Base-by-base conservation (phyloP, 345 rosid genomes). In the Eucalyptus polyanthemos region DNA sequence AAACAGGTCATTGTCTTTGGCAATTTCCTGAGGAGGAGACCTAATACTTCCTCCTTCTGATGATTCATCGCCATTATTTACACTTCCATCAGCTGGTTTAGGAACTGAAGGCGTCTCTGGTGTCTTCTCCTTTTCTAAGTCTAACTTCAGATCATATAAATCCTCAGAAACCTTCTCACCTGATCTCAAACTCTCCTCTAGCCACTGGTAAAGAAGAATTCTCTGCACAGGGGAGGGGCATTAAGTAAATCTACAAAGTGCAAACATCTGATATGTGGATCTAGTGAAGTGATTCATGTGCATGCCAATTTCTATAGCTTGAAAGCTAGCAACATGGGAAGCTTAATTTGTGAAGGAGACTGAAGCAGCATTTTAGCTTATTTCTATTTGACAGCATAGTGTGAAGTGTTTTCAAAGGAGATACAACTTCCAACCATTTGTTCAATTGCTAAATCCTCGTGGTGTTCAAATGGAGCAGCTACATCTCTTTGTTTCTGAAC, bases 131-230 rank as follows among this genome's bases (percentile, higher is more conserved):
- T 88, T 93, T 90, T 90, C 97, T 7, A 92, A 86, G 85, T 91
- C 91, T 83, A 90, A 22, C 88, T 90, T 92, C 31, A 96, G 86
- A 86, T 37, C 49, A 89, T 98, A 98, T 40, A 91, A 80, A 90
- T 96, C 96, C 93, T 98, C 97, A 19, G 92, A 88, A 87, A 93
- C 97, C 92, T 93, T 98, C 67, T 94, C 91, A 86, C 99, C 98
- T 47, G 90, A 31, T 88, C 93, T 95, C 92, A 97, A 89, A 87
- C 98, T 95, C 87, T 95, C 97, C 93, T 97, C 98, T 90, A 98
- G 91, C 99, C 99, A 97, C 89, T 93, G 97, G 89, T 95, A 98
- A 86, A 50, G 88, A 31, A 97, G 91, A 90, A 96, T 92, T 86
- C 91, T 91, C 99, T 97, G 93, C 92, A 90, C 89, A 86, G 89